These are phyloP conservation scores for Nakazawaea ishiwadae DNA, from an alignment of 805 yeast species.

Conservation along the genomic window DNA sequence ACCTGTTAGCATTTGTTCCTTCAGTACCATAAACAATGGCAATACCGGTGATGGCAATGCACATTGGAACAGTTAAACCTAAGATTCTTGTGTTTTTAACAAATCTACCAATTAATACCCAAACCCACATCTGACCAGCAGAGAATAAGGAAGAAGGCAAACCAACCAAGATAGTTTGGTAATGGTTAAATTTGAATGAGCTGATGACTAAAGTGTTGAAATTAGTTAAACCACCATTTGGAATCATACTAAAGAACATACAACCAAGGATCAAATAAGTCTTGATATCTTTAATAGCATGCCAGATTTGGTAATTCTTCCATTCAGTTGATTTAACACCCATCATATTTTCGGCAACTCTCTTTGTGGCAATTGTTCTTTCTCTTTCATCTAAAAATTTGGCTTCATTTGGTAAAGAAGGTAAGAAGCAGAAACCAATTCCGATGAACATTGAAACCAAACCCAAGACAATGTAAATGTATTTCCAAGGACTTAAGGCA, in stretches of 20 bases:
- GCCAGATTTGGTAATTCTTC: conserved; percentile 21
- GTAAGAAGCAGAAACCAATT: conserved; percentile 20
- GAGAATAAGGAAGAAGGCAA: conserved; percentile 20
- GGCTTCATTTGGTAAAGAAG: conserved; percentile 23
- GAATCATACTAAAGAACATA: conserved; percentile 23
- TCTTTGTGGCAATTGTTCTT: conserved; percentile 20
- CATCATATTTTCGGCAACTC: conserved; percentile 24
- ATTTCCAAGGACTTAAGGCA: conserved; percentile 17
- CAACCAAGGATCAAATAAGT: conserved; percentile 18
- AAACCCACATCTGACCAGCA: conserved; percentile 13
- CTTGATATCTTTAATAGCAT: conserved; percentile 20
- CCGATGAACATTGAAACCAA: conserved; percentile 20
- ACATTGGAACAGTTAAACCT: conserved; percentile 20
- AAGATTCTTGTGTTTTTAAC: conserved; percentile 18
- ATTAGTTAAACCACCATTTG: conserved; percentile 26
- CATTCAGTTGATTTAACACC: conserved; percentile 24
- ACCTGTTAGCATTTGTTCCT: conserved; percentile 16
- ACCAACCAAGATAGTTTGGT: conserved; percentile 13
- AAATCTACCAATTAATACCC: conserved; percentile 14
- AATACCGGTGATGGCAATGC: conserved; percentile 22
- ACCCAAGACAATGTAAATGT: conserved; percentile 23
- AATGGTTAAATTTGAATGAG: conserved; percentile 12
- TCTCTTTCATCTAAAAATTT: conserved; percentile 24
- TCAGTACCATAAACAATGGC: conserved; percentile 23
- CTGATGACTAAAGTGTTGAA: conserved; percentile 23